Evolutionary conservation across 2,329 filamentous ascomycete genomes (phyloP), one percentile per base, ranked within the genome.

Genomic region (Dactylellina leptospora): DNA sequence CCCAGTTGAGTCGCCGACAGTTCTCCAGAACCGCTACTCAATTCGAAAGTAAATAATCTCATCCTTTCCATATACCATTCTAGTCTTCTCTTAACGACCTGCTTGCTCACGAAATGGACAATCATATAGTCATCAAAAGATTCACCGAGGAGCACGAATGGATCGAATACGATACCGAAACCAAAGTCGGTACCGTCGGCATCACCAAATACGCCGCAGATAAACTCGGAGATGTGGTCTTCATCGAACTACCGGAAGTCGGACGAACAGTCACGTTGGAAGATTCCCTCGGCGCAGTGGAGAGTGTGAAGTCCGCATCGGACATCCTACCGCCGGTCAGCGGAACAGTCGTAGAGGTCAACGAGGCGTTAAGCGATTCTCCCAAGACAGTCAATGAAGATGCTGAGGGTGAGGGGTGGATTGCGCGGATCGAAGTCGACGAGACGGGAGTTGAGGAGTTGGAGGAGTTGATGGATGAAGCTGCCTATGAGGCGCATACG

Each of bases 71-170:
- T 36, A 36, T 36, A 36, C 4, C n/a, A n/a, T n/a, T n/a, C 30
- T n/a, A 36, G 2, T 36, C 10, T 10, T 36, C 10, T 5, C 4
- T 9, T 36, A 36, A 36, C n/a, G 4, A 10, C 30, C 2, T 36
- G 10, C 30, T 36, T 10, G n/a, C 30, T 36, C 4, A n/a, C n/a
- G 30, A 36, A n/a, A 36, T 9, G n/a, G 30, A 36, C 10, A 36
- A 36, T 2, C 10, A 9, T 36, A 74, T 72, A 61, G 60, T 74
- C 10, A 70, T 74, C 75, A 93, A 95, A 83, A 91, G 89, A 80
- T 99, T 96, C 85, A 97, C 95, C 75, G 90, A 93, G 80, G 93
- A 97, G 79, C 95, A 99, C 84, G 95, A 99, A 84, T 99, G 95
- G 95, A 88, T 99, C 80, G 92, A 97, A 81, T 83, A 96, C 72